Percentiles rank a stretch among this genome's conserved stretches.
These are phyloP conservation scores for Plasmodium vivax DNA, from an alignment of 169 alveolate genomes.

Conservation along the genomic window DNA sequence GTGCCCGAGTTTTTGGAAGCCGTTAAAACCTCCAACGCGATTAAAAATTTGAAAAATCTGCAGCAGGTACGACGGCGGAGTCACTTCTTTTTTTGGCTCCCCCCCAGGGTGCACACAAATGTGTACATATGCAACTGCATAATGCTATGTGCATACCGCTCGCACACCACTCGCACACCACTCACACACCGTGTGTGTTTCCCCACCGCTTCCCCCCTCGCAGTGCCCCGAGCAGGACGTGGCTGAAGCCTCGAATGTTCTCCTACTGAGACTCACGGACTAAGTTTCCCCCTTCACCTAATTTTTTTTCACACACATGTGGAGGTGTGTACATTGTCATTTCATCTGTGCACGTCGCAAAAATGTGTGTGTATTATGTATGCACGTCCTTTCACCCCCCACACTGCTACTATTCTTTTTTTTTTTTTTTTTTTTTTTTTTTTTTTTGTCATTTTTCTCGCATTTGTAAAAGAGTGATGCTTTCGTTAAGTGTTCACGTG, in stretches of 20 bases:
- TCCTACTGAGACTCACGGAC: slow-evolving; percentile 84
- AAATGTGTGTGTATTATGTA: background rate
- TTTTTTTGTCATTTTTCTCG: background rate
- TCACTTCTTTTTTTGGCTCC: background rate
- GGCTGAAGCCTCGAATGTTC: slow-evolving; percentile 86
- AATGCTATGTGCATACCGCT: background rate
- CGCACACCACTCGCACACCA: no score
- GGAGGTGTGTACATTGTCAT: background rate
- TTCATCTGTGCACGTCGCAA: background rate
- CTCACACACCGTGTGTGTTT: background rate
- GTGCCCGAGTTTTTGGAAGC: slow-evolving; percentile 84
- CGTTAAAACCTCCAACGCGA: slow-evolving; percentile 84
- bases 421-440: background rate
- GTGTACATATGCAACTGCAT: background rate
- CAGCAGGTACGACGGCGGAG: slow-evolving; percentile 75
- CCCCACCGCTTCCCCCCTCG: background rate
- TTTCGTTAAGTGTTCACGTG: background rate
- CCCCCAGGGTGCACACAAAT: background rate
- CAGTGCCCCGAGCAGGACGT: slow-evolving; percentile 85
- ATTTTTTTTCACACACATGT: background rate
- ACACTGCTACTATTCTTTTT: background rate
- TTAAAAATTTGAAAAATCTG: slow-evolving; percentile 78
- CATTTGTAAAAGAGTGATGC: background rate
- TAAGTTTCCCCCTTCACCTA: slow-evolving; percentile 10
- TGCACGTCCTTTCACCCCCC: background rate